phyloP scores from a whole-genome alignment of 2,329 filamentous ascomycete genomes.

The Blastomyces parvus region DNA sequence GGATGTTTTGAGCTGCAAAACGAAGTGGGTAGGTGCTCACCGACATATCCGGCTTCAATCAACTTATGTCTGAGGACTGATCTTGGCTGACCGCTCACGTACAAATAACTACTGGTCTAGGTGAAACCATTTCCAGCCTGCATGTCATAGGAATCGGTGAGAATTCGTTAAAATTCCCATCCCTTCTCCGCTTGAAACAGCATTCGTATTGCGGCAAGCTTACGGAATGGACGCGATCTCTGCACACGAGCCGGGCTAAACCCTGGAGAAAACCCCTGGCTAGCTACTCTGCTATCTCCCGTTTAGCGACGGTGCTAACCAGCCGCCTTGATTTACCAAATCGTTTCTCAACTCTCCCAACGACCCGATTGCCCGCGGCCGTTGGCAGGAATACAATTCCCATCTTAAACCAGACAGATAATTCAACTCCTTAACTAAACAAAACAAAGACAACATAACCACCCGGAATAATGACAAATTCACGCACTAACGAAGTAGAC shows the following conservation, averaged over 20 bases:
- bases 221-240: not conserved
- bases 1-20: no score
- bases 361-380: not conserved
- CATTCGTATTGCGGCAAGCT: not conserved
- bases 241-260: not conserved
- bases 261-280: not conserved
- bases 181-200: not conserved
- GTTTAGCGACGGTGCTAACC: not conserved
- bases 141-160: not conserved
- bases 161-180: not conserved
- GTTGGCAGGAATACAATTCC: not conserved
- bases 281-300: not conserved
- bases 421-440: not conserved
- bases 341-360: not conserved
- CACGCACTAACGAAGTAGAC: slow-evolving; percentile 1
- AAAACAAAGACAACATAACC: not conserved
- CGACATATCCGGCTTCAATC: not conserved
- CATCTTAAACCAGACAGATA: not conserved
- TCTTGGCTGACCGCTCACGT: not conserved
- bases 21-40: not conserved
- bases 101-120: not conserved
- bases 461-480: not conserved
- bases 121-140: not conserved
- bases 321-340: not conserved
- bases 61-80: not conserved